Percentiles rank a stretch among this genome's conserved stretches.
Conservation (phyloP, 768 basidiomycete genomes). For the Suillus tomentosus region DNA sequence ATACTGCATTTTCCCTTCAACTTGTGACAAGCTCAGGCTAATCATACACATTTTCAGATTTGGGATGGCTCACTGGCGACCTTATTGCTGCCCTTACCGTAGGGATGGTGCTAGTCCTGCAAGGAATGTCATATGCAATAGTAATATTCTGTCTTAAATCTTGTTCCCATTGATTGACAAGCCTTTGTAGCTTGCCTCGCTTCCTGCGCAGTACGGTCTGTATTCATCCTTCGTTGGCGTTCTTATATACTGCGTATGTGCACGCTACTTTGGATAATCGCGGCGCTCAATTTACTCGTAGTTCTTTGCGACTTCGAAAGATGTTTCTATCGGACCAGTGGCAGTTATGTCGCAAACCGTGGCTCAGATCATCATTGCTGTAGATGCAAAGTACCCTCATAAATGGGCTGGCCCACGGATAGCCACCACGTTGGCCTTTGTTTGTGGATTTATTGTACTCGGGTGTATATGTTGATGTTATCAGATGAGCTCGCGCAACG, state of each 20-base stretch:
- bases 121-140: slow-evolving; percentile 9
- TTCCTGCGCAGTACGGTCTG: slow-evolving; percentile 86
- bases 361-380: slow-evolving; percentile 18
- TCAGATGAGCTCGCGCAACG: slow-evolving; percentile 84
- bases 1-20: slow-evolving; percentile 12
- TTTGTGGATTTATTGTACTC: slow-evolving; percentile 90
- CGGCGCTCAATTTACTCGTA: too few species aligned
- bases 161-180: background rate
- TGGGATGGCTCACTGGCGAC: too few species aligned
- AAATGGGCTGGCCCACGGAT: slow-evolving; percentile 72
- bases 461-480: slow-evolving; percentile 92
- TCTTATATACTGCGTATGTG: slow-evolving; percentile 57
- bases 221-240: slow-evolving; percentile 94
- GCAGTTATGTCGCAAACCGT: too few species aligned
- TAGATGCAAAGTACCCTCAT: slow-evolving; percentile 55
- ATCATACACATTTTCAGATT: slow-evolving; percentile 42
- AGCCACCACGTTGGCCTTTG: slow-evolving; percentile 80
- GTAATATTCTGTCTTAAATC: slow-evolving; percentile 35
- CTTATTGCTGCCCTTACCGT: too few species aligned
- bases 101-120: too few species aligned
- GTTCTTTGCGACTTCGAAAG: too few species aligned
- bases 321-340: too few species aligned
- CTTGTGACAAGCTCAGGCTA: background rate
- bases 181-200: slow-evolving; percentile 67
- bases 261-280: too few species aligned